Evolutionary conservation across 106 monocot genomes (phyloP), one percentile per base, ranked within the genome.

Genomic region (Dendrobium huoshanense): DNA sequence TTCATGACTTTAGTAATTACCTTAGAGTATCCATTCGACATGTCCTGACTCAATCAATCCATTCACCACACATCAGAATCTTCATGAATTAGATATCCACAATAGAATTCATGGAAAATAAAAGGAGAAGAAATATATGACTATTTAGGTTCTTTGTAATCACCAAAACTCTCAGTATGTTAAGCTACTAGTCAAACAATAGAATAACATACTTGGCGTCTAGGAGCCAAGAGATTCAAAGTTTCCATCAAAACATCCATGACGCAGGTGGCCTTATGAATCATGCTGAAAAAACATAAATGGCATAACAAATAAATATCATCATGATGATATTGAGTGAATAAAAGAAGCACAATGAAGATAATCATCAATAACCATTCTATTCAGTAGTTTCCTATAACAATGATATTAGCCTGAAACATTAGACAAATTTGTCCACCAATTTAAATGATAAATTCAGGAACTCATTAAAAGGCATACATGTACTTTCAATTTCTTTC

Each of bases 1-100:
- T 42, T 74, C 42, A 43, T 29, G 24, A 13, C 64, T 25, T 44
- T 2, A 73, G 0, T 19, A 19, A 49, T 55, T 5, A 94, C 98
- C 93, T 93, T 99, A 9, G 93, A 99, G 79, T 86, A 91, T 40
- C 91, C 93, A 77, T 90, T 90, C 24, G 95, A 75, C 86, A 93
- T 90, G 61, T 99, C 99, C 29, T 91, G 91, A 85, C 95, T 93
- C 82, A 99, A 75, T 78, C 93, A 93, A 45, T 95, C 99, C 54
- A 77, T 56, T 99, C 99, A 79, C 91, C 95, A 20, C 86, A 85
- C 99, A 95, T 93, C 99, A 95, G 85, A 45, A 79, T 81, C 22
- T 5, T n/a, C 13, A 42, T 37, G 24, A 76, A 56, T 47, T 65
- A 40, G n/a, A 54, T 25, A 47, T 41, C 15, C 73, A 41, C 4